A percentile compares a stretch with the other conserved stretches of the same genome.
Conservation (phyloP, 2,329 filamentous ascomycete species). For the Colletotrichum sp. region DNA sequence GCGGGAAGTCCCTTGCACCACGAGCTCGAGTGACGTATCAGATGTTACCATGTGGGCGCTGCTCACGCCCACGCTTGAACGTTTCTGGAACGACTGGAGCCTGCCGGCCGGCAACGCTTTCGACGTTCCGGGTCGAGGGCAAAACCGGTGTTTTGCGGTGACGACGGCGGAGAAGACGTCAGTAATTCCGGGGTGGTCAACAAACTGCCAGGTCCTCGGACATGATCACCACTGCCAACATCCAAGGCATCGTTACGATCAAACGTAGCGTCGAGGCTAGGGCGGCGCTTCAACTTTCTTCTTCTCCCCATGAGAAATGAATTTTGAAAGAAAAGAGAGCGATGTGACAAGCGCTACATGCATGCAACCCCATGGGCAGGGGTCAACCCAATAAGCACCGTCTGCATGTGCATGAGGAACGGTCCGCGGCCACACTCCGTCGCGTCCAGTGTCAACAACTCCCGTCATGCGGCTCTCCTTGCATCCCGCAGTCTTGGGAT, state of each 20-base stretch:
- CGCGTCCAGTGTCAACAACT: neutral
- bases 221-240: neutral
- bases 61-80: neutral
- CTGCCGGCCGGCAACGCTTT: neutral
- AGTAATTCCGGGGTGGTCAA: neutral
- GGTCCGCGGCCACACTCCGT: slow-evolving; percentile 10
- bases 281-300: neutral
- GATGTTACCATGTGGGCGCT: neutral
- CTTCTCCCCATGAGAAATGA: neutral
- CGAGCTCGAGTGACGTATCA: slow-evolving; percentile 20
- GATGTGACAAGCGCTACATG: neutral
- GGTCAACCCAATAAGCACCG: slow-evolving; percentile 2
- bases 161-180: neutral
- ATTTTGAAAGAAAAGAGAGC: neutral
- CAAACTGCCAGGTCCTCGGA: neutral
- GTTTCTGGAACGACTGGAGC: neutral
- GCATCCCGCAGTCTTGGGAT: neutral
- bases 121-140: neutral
- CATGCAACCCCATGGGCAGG: slow-evolving; percentile 11
- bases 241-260: neutral
- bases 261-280: neutral
- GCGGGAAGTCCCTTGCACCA: slow-evolving; percentile 18
- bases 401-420: slow-evolving; percentile 20
- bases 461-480: neutral
- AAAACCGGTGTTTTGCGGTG: neutral